phyloP scores from a whole-genome alignment of 305 asterid genomes.

The Coffea humblotiana region DNA sequence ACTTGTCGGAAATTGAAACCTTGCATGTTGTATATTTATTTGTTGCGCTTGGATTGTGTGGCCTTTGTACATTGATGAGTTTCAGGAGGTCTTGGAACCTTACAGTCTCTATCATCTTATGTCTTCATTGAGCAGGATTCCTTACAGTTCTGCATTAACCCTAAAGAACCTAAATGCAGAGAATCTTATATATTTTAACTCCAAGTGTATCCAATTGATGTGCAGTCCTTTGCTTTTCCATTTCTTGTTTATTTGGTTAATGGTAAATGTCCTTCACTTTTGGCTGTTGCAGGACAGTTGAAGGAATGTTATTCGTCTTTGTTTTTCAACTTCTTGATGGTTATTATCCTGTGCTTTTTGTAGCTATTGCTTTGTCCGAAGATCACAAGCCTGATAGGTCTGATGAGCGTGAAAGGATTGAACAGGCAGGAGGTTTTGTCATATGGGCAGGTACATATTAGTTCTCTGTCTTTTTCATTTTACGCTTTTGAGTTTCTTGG shows the following conservation, averaged over 20 bases:
- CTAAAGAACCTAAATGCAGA: no score
- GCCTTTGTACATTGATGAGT: no score
- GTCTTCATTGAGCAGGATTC: no score
- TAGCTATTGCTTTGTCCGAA: slow-evolving; percentile 66
- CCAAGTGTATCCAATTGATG: neutral
- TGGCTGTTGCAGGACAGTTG: neutral
- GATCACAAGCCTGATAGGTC: slow-evolving; percentile 86
- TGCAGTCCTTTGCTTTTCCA: neutral
- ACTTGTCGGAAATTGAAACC: no score
- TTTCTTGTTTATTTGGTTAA: neutral
- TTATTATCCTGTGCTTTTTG: slow-evolving; percentile 17
- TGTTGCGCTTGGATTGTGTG: no score
- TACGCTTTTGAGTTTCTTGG: neutral
- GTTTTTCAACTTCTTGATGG: slow-evolving; percentile 10
- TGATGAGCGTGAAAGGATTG: slow-evolving; percentile 81
- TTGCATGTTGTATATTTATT: no score
- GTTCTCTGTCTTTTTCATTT: neutral
- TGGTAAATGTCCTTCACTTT: no score
- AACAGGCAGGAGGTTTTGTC: slow-evolving; percentile 74
- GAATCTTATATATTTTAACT: no score
- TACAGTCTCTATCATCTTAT: no score
- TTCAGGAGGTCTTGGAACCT: no score
- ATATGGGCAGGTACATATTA: slow-evolving; percentile 64
- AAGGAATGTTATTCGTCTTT: neutral
- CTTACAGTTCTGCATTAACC: no score